phyloP scores from a whole-genome alignment of 2,329 filamentous ascomycete species.

The Alternaria angustiovoidea region DNA sequence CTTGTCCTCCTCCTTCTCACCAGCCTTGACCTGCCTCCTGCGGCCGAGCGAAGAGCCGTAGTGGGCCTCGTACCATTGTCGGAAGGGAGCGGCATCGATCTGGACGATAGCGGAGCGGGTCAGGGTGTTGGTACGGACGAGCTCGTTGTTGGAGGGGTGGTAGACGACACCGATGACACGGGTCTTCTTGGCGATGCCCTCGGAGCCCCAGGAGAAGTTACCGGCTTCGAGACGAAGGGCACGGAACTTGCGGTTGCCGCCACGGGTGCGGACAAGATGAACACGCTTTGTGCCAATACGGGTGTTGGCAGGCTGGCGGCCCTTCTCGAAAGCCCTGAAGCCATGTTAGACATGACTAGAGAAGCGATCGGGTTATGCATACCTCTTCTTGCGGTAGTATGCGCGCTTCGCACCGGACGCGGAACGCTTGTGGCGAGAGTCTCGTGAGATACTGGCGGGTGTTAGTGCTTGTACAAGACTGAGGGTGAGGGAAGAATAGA shows the following conservation, averaged over 20 bases:
- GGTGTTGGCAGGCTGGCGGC: slow-evolving; percentile 99
- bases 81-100: slow-evolving; percentile 97
- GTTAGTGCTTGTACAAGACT: slow-evolving; percentile 46
- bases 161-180: slow-evolving; percentile 98
- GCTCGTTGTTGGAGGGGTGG: slow-evolving; percentile 99
- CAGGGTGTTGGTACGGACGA: slow-evolving; percentile 99
- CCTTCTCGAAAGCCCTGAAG: slow-evolving; percentile 99
- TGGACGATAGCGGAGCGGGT: slow-evolving; percentile 99
- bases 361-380: slow-evolving; percentile 66
- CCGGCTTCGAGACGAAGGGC: slow-evolving; percentile 97
- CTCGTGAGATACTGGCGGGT: slow-evolving; percentile 86
- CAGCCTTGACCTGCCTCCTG: slow-evolving; percentile 85
- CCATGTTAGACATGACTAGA: slow-evolving; percentile 70
- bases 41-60: slow-evolving; percentile 92
- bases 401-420: slow-evolving; percentile 91
- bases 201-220: slow-evolving; percentile 99
- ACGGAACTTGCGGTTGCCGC: slow-evolving; percentile 99
- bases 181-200: slow-evolving; percentile 98
- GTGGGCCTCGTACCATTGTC: slow-evolving; percentile 99
- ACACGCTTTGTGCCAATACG: slow-evolving; percentile 97
- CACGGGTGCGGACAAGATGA: slow-evolving; percentile 95
- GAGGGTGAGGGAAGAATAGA: slow-evolving; percentile 30
- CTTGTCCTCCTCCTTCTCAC: slow-evolving; percentile 76
- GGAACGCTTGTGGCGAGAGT: slow-evolving; percentile 99
- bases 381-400: slow-evolving; percentile 68